A percentile compares a stretch with the other conserved stretches of the same genome.
These are phyloP conservation scores for Rosa chinensis DNA, from an alignment of 306 rosid genomes.

Conservation along the genomic window DNA sequence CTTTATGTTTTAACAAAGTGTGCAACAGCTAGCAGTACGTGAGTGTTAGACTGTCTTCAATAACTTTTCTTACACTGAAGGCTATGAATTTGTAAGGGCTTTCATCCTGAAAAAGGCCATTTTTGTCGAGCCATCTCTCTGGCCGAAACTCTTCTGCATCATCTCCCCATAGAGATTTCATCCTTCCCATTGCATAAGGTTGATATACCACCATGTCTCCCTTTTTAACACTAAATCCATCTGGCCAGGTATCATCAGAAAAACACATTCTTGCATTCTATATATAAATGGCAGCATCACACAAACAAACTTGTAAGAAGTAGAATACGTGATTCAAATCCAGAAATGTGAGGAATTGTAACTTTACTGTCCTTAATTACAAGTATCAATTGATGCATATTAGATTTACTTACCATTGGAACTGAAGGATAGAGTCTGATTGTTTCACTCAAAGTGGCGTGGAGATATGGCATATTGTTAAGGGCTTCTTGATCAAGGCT, in stretches of 20 bases:
- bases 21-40: no score
- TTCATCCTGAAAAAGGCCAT: constrained; percentile 28
- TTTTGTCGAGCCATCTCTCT: constrained; percentile 34
- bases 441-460: not conserved
- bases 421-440: not conserved
- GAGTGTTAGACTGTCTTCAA: not conserved
- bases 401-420: not conserved
- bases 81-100: constrained; percentile 36
- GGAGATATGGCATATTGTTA: not conserved
- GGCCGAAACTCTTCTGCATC: constrained; percentile 40
- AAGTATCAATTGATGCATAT: not conserved
- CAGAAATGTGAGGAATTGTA: not conserved
- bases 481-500: not conserved
- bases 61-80: constrained; percentile 34
- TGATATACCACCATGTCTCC: constrained; percentile 30
- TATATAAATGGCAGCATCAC: not conserved
- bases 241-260: constrained; percentile 11
- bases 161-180: constrained; percentile 32
- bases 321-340: not conserved
- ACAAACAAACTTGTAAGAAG: not conserved
- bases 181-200: constrained; percentile 39
- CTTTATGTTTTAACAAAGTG: no score
- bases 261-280: not conserved
- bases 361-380: not conserved
- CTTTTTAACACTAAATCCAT: constrained; percentile 9